Percentiles rank a stretch among this genome's conserved stretches.
Evolutionary conservation across 495 filamentous ascomycete genomes (phyloP).

Genomic region (Podospora conica): DNA sequence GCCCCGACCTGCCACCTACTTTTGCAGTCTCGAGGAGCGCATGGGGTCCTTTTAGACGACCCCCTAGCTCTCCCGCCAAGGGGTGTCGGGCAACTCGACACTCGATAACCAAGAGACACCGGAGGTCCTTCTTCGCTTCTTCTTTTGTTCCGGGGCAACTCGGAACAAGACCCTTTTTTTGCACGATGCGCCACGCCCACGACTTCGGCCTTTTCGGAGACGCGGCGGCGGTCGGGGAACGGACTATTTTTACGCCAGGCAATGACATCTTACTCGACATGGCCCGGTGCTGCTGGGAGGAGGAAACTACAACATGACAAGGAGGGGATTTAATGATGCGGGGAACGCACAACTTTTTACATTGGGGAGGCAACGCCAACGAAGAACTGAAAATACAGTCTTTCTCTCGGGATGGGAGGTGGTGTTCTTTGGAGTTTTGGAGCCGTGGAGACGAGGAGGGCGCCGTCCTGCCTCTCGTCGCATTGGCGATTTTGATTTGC

Average conservation of each 20-base stretch:
- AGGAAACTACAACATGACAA: constrained; percentile 2
- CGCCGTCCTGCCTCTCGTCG: background rate
- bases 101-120: background rate
- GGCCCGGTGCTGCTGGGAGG: constrained; percentile 6
- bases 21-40: constrained; percentile 49
- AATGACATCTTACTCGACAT: background rate
- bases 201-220: background rate
- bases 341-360: background rate
- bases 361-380: background rate
- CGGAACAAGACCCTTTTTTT: background rate
- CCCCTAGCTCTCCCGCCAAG: background rate
- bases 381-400: background rate
- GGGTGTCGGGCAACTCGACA: background rate
- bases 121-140: background rate
- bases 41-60: constrained; percentile 34
- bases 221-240: background rate
- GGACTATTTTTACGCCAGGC: background rate
- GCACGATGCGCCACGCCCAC: background rate
- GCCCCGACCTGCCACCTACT: constrained; percentile 48
- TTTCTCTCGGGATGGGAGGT: background rate
- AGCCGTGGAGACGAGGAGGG: background rate
- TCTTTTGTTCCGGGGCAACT: background rate
- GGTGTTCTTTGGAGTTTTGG: background rate
- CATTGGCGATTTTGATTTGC: background rate
- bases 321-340: background rate